These are phyloP conservation scores for Rhodofomes roseus DNA, from an alignment of 1,284 basidiomycete species.

Conservation along the genomic window DNA sequence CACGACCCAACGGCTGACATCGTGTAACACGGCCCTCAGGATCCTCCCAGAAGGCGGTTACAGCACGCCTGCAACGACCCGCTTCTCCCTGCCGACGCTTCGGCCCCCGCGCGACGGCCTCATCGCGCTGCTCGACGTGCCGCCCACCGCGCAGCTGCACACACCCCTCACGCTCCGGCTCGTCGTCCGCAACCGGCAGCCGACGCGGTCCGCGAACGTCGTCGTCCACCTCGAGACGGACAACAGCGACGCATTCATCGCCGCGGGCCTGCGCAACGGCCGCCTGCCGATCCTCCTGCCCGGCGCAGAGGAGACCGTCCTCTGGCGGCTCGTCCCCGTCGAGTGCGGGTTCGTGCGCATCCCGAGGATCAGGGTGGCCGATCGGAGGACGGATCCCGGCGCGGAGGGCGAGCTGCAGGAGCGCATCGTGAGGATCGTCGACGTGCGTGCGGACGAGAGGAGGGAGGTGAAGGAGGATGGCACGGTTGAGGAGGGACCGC, in stretches of 20 bases:
- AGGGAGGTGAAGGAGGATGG: constrained; percentile 8
- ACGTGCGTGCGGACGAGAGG: constrained; percentile 32
- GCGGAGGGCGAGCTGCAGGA: constrained; percentile 28
- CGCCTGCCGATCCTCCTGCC: constrained; percentile 67
- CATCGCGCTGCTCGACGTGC: constrained; percentile 60
- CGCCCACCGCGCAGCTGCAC: constrained; percentile 60
- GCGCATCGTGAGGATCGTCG: constrained; percentile 48
- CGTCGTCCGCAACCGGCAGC: constrained; percentile 62
- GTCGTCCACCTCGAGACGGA: constrained; percentile 68
- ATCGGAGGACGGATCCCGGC: constrained; percentile 39
- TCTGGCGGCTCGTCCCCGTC: constrained; percentile 66
- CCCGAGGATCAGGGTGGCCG: constrained; percentile 55
- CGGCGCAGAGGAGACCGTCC: constrained; percentile 57
- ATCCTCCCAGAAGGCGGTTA: constrained; percentile 38
- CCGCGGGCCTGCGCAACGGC: constrained; percentile 64
- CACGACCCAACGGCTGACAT: not conserved
- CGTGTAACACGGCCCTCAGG: constrained; percentile 31
- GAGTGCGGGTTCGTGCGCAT: constrained; percentile 64
- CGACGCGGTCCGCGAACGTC: constrained; percentile 59
- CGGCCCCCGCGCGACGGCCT: constrained; percentile 55
- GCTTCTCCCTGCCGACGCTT: constrained; percentile 54
- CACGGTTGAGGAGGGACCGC: not conserved
- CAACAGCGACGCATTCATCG: constrained; percentile 59
- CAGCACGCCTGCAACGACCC: constrained; percentile 45
- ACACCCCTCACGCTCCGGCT: constrained; percentile 51